Conservation (phyloP, 371 early-diverging fungal genomes). For the Chytridiales sp. region DNA sequence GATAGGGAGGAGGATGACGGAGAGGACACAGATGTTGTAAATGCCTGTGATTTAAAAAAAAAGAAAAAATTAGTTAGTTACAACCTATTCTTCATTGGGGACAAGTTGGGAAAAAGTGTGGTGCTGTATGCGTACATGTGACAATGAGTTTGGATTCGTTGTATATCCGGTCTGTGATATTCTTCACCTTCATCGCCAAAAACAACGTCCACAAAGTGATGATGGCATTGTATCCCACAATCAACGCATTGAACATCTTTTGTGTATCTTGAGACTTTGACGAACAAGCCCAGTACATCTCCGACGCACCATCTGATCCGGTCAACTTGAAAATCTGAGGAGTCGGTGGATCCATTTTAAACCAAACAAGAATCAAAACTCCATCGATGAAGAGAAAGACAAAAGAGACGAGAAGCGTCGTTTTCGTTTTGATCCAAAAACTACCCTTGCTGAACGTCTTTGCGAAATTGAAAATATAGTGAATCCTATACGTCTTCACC, state of each 20-base stretch:
- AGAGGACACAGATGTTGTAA: slow-evolving; percentile 5
- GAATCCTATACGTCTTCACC: slow-evolving; percentile 9
- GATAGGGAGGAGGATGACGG: neutral
- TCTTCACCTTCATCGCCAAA: neutral
- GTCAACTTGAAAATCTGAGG: neutral
- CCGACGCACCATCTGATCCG: neutral
- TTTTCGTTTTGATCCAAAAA: neutral
- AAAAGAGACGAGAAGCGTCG: neutral
- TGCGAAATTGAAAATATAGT: slow-evolving; percentile 7
- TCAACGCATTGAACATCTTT: neutral
- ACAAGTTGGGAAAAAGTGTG: neutral
- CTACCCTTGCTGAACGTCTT: slow-evolving; percentile 7
- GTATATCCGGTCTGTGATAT: neutral
- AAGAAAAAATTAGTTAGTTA: too few relatives aligned
- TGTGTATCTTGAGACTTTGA: neutral
- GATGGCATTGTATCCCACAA: neutral
- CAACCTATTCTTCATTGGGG: too few relatives aligned
- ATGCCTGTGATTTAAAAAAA: neutral
- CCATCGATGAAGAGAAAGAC: neutral
- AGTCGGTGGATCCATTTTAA: neutral
- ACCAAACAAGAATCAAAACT: slow-evolving; percentile 1
- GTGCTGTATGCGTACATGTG: neutral
- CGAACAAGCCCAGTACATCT: neutral
- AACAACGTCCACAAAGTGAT: neutral
- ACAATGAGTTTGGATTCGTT: slow-evolving; percentile 4